These are phyloP conservation scores for Neurospora sp. DNA, from an alignment of 495 filamentous ascomycete species.

Conservation along the genomic window DNA sequence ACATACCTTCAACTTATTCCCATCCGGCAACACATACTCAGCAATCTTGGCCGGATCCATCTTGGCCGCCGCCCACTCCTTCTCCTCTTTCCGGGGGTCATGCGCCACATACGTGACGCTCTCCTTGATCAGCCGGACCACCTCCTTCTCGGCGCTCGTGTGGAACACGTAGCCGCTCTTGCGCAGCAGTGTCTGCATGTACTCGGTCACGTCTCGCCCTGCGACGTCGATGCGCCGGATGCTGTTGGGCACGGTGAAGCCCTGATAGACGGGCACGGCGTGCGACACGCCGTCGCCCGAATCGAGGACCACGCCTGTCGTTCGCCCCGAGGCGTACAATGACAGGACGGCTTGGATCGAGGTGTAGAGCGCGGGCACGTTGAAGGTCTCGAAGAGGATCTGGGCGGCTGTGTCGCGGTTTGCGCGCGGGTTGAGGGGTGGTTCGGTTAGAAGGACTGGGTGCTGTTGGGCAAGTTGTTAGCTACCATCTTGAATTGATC, in stretches of 20 bases:
- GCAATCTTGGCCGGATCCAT: conserved; percentile 56
- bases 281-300: conserved; percentile 96
- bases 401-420: conserved; percentile 97
- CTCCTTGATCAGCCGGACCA: conserved; percentile 95
- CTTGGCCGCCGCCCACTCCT: conserved; percentile 75
- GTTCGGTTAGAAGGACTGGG: conserved; percentile 92
- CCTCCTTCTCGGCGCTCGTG: conserved; percentile 96
- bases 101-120: conserved; percentile 82
- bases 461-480: conserved; percentile 43
- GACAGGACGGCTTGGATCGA: conserved; percentile 97
- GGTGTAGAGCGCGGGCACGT: conserved; percentile 90
- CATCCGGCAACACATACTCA: conserved; percentile 86
- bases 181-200: conserved; percentile 82
- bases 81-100: conserved; percentile 89
- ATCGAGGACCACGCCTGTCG: conserved; percentile 92
- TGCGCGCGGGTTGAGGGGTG: conserved; percentile 87
- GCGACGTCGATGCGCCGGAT: conserved; percentile 95
- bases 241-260: conserved; percentile 90
- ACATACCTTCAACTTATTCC: conserved; percentile 77
- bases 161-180: conserved; percentile 93
- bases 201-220: conserved; percentile 94
- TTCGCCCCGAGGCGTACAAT: conserved; percentile 90
- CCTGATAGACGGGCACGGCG: conserved; percentile 94
- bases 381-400: conserved; percentile 98
- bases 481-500: neutral